Evolutionary conservation across 1,139 yeast genomes (phyloP), one percentile per base, ranked within the genome.

Genomic region (Geotrichum restrictum): DNA sequence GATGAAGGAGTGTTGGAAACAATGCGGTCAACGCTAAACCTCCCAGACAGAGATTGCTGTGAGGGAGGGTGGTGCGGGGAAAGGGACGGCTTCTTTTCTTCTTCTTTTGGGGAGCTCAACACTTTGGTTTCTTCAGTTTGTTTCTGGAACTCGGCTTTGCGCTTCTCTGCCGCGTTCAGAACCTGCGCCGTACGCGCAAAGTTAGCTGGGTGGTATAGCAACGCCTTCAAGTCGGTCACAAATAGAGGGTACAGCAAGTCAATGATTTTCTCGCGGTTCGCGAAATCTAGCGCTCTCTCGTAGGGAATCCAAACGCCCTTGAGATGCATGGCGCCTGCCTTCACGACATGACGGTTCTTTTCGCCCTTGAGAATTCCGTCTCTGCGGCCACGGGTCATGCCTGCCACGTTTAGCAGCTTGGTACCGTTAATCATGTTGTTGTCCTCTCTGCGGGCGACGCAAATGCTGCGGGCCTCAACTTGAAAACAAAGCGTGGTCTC

Each of bases 281-380:
- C 96, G 82, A 91, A 85, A 27, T 88, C 86, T 50, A 87, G 74
- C 1, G 97, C 98, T 51, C 97, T 76, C 61, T 89, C 97, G 68
- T 88, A 89, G 0, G 98, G 97, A 60, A 91, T 89, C 98, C 98
- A 91, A 42, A 89, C 98, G 51, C 98, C 98, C 71, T 91, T 91
- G 63, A 91, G 76, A 68, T 91, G 96, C 97, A 91, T 91, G 19
- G 96, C 86, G 11, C 98, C 98, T 60, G 91, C 88, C 71, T 91
- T 91, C 54, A 91, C 96, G 48, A 93, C 98, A 67, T 88, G 94
- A 48, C 98, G 76, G 39, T 82, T 81, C 67, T 88, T 87, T 69
- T 91, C 97, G 55, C 87, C 81, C 70, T 89, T 89, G 58, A 89
- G 74, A 58, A 91, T 86, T 8, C 97, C 97, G 69, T 91, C 98